Conservation (phyloP, 108 stramenopile genomes). For the Nitzschia sp. region DNA sequence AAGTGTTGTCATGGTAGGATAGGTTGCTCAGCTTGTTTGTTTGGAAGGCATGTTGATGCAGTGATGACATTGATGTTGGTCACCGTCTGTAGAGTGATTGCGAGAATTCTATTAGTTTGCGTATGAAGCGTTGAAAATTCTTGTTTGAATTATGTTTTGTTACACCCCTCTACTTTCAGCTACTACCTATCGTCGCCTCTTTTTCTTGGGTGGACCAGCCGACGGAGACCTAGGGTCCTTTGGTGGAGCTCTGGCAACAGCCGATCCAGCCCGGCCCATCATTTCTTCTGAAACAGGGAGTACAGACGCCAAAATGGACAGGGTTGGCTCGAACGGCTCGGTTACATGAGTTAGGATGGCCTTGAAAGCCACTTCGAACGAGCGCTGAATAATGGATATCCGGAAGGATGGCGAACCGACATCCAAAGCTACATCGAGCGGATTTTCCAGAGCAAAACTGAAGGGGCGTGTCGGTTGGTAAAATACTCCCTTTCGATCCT, state of each 20-base stretch:
- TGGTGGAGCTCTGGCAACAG: no score
- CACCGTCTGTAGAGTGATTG: no score
- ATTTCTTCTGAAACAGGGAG: slow-evolving; percentile 76
- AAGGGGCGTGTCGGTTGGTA: slow-evolving; percentile 61
- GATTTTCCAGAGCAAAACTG: slow-evolving; percentile 84
- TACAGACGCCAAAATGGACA: slow-evolving; percentile 71
- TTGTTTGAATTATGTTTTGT: no score
- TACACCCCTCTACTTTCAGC: no score
- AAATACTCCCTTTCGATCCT: slow-evolving; percentile 51
- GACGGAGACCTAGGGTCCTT: slow-evolving; percentile 49
- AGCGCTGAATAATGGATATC: slow-evolving; percentile 67
- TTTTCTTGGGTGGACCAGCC: slow-evolving; percentile 86
- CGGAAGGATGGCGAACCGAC: slow-evolving; percentile 78
- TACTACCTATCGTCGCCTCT: slow-evolving; percentile 26
- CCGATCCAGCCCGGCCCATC: slow-evolving; percentile 20
- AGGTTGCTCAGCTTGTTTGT: no score
- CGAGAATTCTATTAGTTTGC: no score
- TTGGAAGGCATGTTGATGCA: no score
- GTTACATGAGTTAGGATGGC: slow-evolving; percentile 64
- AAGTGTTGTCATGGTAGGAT: no score
- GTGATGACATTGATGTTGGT: no score
- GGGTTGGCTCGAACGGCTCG: slow-evolving; percentile 50
- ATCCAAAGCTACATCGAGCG: slow-evolving; percentile 77
- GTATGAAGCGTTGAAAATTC: no score
- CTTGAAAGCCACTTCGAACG: slow-evolving; percentile 82